Percentiles rank a stretch among this genome's conserved stretches.
phyloP scores from a whole-genome alignment of 176 grass and related monocot species.

The Tillandsia fasciculata region DNA sequence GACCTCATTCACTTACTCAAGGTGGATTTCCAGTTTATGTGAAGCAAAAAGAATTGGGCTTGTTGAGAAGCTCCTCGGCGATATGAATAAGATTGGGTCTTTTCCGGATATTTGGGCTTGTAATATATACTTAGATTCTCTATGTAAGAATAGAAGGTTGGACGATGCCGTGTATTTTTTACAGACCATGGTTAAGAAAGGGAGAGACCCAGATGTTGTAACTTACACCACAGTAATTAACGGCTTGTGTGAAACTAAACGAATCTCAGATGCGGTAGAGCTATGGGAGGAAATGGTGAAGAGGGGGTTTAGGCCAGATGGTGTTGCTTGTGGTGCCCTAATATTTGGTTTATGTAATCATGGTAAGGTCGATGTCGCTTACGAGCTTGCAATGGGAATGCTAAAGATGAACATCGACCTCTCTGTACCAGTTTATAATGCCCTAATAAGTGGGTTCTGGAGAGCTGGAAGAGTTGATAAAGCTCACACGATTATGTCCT shows the following conservation, averaged over 20 bases:
- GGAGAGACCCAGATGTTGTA: constrained; percentile 48
- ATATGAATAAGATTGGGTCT: constrained; percentile 53
- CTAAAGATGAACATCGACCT: constrained; percentile 51
- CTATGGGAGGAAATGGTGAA: constrained; percentile 59
- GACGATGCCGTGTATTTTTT: constrained; percentile 47
- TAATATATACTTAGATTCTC: constrained; percentile 62
- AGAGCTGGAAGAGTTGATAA: constrained; percentile 37
- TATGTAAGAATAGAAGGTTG: constrained; percentile 44
- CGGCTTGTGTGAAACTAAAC: constrained; percentile 38
- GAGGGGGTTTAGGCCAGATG: constrained; percentile 39
- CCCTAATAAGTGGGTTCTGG: constrained; percentile 63
- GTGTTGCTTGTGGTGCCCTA: constrained; percentile 41
- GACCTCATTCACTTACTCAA: constrained; percentile 67
- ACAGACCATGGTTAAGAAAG: constrained; percentile 35
- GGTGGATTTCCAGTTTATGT: constrained; percentile 57
- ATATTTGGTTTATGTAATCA: constrained; percentile 53
- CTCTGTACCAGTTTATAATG: constrained; percentile 47
- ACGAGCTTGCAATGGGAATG: constrained; percentile 44
- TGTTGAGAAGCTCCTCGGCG: constrained; percentile 41
- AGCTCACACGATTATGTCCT: constrained; percentile 46
- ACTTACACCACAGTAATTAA: constrained; percentile 47
- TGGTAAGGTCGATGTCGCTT: constrained; percentile 50
- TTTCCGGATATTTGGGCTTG: constrained; percentile 68
- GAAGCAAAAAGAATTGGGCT: constrained; percentile 38
- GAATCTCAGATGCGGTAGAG: constrained; percentile 34